Conservation (phyloP, 805 yeast genomes). For the Saccharomycopsis schoenii region DNA sequence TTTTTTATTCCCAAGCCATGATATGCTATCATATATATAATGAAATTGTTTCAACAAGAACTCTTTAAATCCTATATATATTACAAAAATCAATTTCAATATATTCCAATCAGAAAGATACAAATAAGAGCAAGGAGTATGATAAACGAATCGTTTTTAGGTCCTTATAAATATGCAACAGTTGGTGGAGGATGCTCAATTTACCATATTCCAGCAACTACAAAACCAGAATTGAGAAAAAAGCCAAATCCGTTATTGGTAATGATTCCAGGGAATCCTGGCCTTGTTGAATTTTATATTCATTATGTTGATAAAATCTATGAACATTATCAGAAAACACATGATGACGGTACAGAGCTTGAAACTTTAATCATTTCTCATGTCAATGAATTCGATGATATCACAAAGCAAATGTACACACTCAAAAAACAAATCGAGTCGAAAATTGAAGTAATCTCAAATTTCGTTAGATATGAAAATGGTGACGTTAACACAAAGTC, state of each 20-base stretch:
- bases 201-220: constrained; percentile 7
- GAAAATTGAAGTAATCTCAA: constrained; percentile 40
- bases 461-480: constrained; percentile 22
- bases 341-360: constrained; percentile 25
- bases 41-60: background rate
- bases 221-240: background rate
- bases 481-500: constrained; percentile 9
- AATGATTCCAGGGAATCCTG: constrained; percentile 74
- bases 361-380: constrained; percentile 57
- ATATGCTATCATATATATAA: background rate
- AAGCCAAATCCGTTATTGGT: constrained; percentile 33
- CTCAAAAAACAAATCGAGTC: constrained; percentile 51
- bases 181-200: constrained; percentile 5
- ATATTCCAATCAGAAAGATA: background rate
- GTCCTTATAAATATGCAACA: constrained; percentile 3
- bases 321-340: constrained; percentile 23
- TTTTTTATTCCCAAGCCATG: background rate
- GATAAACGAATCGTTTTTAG: constrained; percentile 1
- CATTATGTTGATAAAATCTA: constrained; percentile 41
- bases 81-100: background rate
- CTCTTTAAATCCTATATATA: background rate
- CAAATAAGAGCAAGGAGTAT: background rate
- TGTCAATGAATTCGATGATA: constrained; percentile 9
- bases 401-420: constrained; percentile 24
- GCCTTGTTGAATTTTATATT: constrained; percentile 53